Conservation (phyloP, 2,329 filamentous ascomycete species). For the Arthrobotrys entomopaga region DNA sequence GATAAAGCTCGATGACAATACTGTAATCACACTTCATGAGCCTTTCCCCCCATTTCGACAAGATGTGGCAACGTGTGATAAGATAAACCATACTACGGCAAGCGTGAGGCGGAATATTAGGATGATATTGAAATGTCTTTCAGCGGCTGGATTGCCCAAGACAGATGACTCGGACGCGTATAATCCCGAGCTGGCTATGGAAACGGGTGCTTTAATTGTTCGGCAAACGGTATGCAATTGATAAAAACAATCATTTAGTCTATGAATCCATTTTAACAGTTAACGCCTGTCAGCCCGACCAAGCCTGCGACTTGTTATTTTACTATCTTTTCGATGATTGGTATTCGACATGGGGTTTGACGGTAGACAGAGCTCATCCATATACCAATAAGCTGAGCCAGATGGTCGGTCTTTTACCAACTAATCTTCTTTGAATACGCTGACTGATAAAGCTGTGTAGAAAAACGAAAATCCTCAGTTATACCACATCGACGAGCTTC, state of each 20-base stretch:
- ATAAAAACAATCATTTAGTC: too few species aligned
- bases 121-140: conserved; percentile 58
- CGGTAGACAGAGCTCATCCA: conserved; percentile 68
- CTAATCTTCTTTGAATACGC: conserved; percentile 5
- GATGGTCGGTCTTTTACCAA: conserved; percentile 5
- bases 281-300: conserved; percentile 58
- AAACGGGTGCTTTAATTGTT: conserved; percentile 59
- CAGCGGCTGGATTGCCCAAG: conserved; percentile 61
- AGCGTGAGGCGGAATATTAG: conserved; percentile 58
- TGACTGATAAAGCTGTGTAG: conserved; percentile 1
- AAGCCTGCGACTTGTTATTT: conserved; percentile 71
- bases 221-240: conserved; percentile 58
- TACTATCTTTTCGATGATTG: conserved; percentile 76
- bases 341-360: conserved; percentile 71
- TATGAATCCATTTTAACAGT: neutral
- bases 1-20: conserved; percentile 61
- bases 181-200: conserved; percentile 61
- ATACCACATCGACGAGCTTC: conserved; percentile 65
- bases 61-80: conserved; percentile 19
- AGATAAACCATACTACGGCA: conserved; percentile 35
- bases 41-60: conserved; percentile 61
- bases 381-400: conserved; percentile 66
- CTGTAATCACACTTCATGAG: conserved; percentile 65
- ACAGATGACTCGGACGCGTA: conserved; percentile 64
- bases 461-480: conserved; percentile 62